Conservation (phyloP, 768 basidiomycete genomes). For the Amanita rubescens region DNA sequence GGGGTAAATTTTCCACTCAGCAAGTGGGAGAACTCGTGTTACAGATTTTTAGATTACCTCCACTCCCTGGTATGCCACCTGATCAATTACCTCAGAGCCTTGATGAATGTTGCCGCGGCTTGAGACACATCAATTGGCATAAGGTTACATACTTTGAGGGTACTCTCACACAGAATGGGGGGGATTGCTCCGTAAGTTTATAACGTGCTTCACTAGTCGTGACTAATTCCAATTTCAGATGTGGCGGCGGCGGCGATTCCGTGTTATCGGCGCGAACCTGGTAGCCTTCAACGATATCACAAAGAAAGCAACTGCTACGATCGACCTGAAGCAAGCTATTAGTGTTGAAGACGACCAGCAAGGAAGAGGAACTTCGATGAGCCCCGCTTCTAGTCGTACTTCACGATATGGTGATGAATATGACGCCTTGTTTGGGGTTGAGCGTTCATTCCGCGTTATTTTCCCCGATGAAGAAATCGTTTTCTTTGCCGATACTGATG, state of each 20-base stretch:
- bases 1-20: constrained; percentile 50
- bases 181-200: constrained; percentile 76
- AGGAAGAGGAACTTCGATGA: constrained; percentile 35
- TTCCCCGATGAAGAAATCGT: constrained; percentile 79
- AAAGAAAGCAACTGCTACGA: constrained; percentile 83
- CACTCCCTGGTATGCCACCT: constrained; percentile 73
- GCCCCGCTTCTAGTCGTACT: constrained; percentile 35
- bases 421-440: constrained; percentile 60
- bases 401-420: constrained; percentile 46
- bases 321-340: constrained; percentile 80
- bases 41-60: constrained; percentile 86
- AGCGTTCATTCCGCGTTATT: constrained; percentile 77
- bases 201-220: neutral
- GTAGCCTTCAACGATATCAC: constrained; percentile 92
- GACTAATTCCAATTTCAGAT: constrained; percentile 35
- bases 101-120: constrained; percentile 85
- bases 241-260: constrained; percentile 76
- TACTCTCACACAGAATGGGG: constrained; percentile 86
- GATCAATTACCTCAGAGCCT: constrained; percentile 84
- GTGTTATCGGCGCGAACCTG: constrained; percentile 79
- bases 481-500: constrained; percentile 89
- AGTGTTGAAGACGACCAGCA: constrained; percentile 73
- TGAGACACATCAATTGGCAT: constrained; percentile 89
- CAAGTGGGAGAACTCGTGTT: constrained; percentile 85
- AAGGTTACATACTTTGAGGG: constrained; percentile 93